A percentile compares a stretch with the other conserved stretches of the same genome.
Conservation (phyloP, 1,284 basidiomycete genomes). For the Sparassis latifolia region DNA sequence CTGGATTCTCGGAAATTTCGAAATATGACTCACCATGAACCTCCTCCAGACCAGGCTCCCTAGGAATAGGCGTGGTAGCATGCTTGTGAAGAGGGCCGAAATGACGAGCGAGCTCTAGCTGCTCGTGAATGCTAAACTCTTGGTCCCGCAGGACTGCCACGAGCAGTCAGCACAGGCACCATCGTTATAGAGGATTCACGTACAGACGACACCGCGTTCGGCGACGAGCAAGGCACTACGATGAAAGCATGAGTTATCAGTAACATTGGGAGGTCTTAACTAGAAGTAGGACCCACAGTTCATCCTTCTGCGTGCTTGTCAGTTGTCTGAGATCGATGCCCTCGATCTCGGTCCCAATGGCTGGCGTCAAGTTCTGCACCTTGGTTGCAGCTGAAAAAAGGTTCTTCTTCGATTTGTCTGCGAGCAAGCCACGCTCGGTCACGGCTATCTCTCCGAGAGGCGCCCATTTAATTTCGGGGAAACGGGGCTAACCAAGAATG, state of each 20-base stretch:
- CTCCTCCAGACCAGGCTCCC: slow-evolving; percentile 67
- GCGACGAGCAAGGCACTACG: slow-evolving; percentile 58
- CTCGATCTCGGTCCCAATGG: slow-evolving; percentile 57
- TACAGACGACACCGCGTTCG: slow-evolving; percentile 66
- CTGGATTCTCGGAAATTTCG: not conserved
- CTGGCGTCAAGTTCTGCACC: slow-evolving; percentile 54
- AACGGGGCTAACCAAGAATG: slow-evolving; percentile 43
- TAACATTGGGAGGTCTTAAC: not conserved
- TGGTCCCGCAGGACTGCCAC: slow-evolving; percentile 64
- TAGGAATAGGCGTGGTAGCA: slow-evolving; percentile 72
- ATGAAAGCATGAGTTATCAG: slow-evolving; percentile 4
- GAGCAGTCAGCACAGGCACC: slow-evolving; percentile 7
- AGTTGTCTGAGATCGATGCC: slow-evolving; percentile 62
- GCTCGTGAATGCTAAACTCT: slow-evolving; percentile 61
- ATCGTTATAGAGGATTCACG: slow-evolving; percentile 19
- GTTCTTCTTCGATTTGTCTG: slow-evolving; percentile 54
- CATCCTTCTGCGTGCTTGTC: slow-evolving; percentile 56
- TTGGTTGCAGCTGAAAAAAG: slow-evolving; percentile 52
- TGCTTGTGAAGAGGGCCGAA: slow-evolving; percentile 81
- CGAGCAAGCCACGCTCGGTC: slow-evolving; percentile 55
- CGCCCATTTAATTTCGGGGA: slow-evolving; percentile 58
- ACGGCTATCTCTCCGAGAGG: slow-evolving; percentile 55
- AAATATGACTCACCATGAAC: slow-evolving; percentile 52
- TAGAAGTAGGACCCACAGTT: slow-evolving; percentile 38
- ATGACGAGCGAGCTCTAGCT: slow-evolving; percentile 66